Evolutionary conservation across 768 basidiomycete genomes (phyloP).

Genomic region (Hygrocybe punicea): DNA sequence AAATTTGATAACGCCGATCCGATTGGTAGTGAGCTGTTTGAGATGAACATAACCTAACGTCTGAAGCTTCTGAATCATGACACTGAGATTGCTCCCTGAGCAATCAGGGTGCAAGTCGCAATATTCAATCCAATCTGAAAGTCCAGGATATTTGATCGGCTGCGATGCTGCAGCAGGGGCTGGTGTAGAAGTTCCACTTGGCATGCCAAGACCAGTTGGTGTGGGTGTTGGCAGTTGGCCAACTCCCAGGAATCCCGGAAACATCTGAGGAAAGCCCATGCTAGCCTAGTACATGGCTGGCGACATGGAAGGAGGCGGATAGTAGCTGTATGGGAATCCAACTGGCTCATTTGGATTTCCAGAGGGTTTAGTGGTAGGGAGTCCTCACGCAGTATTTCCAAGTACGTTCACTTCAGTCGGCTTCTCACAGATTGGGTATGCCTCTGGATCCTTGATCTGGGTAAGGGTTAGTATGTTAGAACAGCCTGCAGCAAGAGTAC

Average conservation of each 20-base stretch:
- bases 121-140: not conserved
- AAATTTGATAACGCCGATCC: not conserved
- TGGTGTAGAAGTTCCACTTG: not conserved
- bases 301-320: not conserved
- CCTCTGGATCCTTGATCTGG: conserved; percentile 1
- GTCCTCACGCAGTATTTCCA: conserved; percentile 1
- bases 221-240: not conserved
- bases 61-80: not conserved
- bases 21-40: not conserved
- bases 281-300: not conserved
- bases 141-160: not conserved
- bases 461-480: not conserved
- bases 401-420: too few species aligned
- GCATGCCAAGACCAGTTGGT: not conserved
- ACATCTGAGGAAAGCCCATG: not conserved
- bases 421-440: not conserved
- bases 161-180: not conserved
- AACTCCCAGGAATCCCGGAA: not conserved
- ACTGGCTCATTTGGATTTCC: not conserved
- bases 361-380: not conserved
- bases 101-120: conserved; percentile 1
- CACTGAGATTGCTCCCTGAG: not conserved
- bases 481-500: not conserved
- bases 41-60: not conserved
- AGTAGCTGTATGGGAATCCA: not conserved